phyloP scores from a whole-genome alignment of 179 eudicot genomes.

The Drosera spatulata region DNA sequence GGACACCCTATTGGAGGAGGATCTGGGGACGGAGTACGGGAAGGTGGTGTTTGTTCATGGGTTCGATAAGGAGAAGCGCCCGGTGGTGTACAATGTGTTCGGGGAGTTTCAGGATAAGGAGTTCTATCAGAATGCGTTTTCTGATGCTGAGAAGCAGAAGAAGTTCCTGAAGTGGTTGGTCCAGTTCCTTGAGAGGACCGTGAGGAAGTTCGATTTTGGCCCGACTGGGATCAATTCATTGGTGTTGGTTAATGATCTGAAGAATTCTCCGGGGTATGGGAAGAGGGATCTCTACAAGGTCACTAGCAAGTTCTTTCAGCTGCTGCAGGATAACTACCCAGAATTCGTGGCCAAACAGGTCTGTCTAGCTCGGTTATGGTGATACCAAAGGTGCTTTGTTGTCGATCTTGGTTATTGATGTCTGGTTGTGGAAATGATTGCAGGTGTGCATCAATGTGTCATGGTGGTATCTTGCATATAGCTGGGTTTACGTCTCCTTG shows the following conservation, averaged over 20 bases:
- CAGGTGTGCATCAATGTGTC: conserved; percentile 76
- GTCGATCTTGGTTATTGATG: too few species aligned
- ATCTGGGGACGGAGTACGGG: conserved; percentile 35
- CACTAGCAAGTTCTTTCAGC: conserved; percentile 13
- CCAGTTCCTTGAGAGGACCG: conserved; percentile 62
- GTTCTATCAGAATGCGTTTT: conserved; percentile 43
- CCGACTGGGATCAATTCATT: conserved; percentile 49
- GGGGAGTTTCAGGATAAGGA: conserved; percentile 69
- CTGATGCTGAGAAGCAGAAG: conserved; percentile 55
- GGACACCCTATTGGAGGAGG: conserved; percentile 18
- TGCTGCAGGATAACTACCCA: conserved; percentile 58
- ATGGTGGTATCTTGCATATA: conserved; percentile 56
- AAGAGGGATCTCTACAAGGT: conserved; percentile 40
- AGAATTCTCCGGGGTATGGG: conserved; percentile 53
- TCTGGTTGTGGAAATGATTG: background rate
- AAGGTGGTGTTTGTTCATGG: conserved; percentile 59
- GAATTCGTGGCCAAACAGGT: conserved; percentile 79
- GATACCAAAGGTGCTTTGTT: too few species aligned
- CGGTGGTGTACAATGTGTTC: conserved; percentile 55
- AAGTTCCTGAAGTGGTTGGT: conserved; percentile 54
- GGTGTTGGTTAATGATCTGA: conserved; percentile 59
- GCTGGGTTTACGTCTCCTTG: conserved; percentile 50
- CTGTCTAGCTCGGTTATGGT: too few species aligned
- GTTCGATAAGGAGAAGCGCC: conserved; percentile 40
- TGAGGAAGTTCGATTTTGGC: conserved; percentile 63